These are phyloP conservation scores for Phialophora macrospora DNA, from an alignment of 2,329 filamentous ascomycete species.

Conservation along the genomic window DNA sequence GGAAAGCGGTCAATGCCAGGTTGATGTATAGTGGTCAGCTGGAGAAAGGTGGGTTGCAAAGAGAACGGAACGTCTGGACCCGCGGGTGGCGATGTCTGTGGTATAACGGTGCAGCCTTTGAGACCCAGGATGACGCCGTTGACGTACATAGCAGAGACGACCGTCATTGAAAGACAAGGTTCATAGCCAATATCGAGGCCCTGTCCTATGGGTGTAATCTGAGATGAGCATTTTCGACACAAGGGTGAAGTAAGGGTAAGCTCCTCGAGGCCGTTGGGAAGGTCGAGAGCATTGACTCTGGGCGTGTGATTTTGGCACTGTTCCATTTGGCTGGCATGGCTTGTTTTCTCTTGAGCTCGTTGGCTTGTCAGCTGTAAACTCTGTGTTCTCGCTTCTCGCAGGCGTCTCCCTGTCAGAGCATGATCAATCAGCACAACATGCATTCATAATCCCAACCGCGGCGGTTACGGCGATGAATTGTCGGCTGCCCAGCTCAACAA, in stretches of 20 bases:
- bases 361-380: neutral
- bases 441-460: neutral
- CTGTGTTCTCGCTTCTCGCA: conserved; percentile 11
- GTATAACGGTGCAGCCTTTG: conserved; percentile 27
- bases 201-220: neutral
- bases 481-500: neutral
- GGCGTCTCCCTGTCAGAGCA: conserved; percentile 5
- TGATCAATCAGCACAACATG: neutral
- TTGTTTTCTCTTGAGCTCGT: neutral
- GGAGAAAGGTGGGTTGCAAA: conserved; percentile 45
- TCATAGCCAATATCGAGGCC: neutral
- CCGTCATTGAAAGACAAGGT: neutral
- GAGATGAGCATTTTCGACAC: neutral
- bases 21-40: conserved; percentile 45
- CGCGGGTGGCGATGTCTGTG: conserved; percentile 39
- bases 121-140: conserved; percentile 44
- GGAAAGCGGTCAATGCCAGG: conserved; percentile 50
- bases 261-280: neutral
- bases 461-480: neutral
- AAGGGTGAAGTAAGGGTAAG: neutral
- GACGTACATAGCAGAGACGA: conserved; percentile 41
- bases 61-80: conserved; percentile 35
- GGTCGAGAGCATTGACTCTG: neutral
- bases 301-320: neutral
- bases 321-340: neutral